phyloP scores from a whole-genome alignment of 2,329 filamentous ascomycete genomes.

The Colletotrichum musae region DNA sequence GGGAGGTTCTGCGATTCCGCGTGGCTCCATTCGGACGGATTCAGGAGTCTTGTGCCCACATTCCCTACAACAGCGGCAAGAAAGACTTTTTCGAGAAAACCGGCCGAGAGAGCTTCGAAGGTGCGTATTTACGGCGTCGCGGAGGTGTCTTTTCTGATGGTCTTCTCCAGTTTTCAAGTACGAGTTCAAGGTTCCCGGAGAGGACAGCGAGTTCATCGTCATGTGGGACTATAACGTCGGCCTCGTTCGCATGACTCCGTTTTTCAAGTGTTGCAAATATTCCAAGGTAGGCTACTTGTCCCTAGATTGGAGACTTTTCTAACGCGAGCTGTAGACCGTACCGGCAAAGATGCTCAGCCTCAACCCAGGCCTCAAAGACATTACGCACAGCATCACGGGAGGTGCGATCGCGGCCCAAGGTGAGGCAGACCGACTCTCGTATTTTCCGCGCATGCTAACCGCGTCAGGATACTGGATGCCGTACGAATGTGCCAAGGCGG shows the following conservation, averaged over 20 bases:
- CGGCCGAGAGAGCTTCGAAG: conserved; percentile 89
- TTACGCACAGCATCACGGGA: conserved; percentile 94
- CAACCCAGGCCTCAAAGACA: conserved; percentile 88
- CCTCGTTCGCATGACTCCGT: conserved; percentile 91
- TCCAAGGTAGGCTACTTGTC: conserved; percentile 73
- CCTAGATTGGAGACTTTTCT: neutral
- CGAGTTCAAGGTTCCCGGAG: conserved; percentile 79
- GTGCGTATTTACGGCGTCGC: conserved; percentile 60
- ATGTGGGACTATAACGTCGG: conserved; percentile 99
- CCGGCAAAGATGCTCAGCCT: conserved; percentile 85
- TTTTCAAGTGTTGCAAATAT: conserved; percentile 93
- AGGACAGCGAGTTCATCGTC: conserved; percentile 78
- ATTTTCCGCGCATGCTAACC: neutral
- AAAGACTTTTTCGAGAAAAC: conserved; percentile 91
- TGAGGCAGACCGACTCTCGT: conserved; percentile 54
- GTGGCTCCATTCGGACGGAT: conserved; percentile 78
- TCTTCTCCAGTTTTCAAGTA: conserved; percentile 82
- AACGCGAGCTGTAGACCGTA: conserved; percentile 74
- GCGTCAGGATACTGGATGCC: conserved; percentile 94
- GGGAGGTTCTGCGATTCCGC: conserved; percentile 73
- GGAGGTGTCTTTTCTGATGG: conserved; percentile 18
- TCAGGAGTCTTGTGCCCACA: conserved; percentile 76
- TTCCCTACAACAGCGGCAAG: conserved; percentile 96
- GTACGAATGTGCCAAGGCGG: conserved; percentile 84
- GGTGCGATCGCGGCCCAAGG: conserved; percentile 92